Conservation (phyloP, 331 rosid genomes). For the Dryas integrifolia region DNA sequence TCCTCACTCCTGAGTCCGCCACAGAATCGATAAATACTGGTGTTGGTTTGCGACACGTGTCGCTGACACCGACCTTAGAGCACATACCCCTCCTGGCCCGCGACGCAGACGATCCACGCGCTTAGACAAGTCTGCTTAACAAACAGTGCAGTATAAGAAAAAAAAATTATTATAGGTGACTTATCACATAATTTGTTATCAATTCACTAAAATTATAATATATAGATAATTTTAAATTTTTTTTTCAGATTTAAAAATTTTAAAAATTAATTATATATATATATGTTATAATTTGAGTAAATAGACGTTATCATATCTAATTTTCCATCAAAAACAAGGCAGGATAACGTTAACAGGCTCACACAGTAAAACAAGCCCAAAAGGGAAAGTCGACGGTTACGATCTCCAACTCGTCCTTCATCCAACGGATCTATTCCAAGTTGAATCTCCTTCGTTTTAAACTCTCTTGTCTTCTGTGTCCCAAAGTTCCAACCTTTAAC, state of each 20-base stretch:
- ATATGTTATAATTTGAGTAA: no score
- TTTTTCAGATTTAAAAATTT: no score
- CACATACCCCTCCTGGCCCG: not conserved
- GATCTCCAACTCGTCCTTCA: slow-evolving; percentile 28
- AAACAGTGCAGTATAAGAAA: no score
- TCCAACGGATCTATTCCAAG: slow-evolving; percentile 47
- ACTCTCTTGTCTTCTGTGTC: not conserved
- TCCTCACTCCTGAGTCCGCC: not conserved
- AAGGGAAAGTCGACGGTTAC: slow-evolving; percentile 28
- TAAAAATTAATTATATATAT: no score
- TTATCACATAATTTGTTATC: no score
- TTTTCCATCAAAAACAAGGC: not conserved
- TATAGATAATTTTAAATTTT: no score
- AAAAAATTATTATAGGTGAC: no score
- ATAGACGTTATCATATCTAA: no score
- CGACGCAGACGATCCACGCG: not conserved
- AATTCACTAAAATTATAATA: no score
- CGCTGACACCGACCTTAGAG: not conserved
- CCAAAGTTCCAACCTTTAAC: slow-evolving; percentile 14
- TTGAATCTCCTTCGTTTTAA: slow-evolving; percentile 19
- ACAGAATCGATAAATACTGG: not conserved
- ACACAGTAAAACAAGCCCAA: not conserved
- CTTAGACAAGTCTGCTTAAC: not conserved
- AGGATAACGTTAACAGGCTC: slow-evolving; percentile 14
- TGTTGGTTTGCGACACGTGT: slow-evolving; percentile 2